phyloP scores from a whole-genome alignment of 306 rosid genomes.

The Inga oerstediana region DNA sequence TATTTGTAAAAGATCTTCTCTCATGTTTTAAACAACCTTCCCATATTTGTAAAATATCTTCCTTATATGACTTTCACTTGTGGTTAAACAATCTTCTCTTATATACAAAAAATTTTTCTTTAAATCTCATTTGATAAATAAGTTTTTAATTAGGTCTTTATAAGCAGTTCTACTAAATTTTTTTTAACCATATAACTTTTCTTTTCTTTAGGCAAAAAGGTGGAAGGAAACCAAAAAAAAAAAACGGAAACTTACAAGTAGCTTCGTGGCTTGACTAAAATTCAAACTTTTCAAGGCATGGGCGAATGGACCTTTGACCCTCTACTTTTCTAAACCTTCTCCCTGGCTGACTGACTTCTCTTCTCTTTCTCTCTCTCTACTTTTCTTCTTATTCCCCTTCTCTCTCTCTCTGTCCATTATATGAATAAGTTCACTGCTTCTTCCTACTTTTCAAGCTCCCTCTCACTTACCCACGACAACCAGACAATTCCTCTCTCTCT shows the following conservation, averaged over 20 bases:
- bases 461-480: neutral
- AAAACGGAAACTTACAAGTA: slow-evolving; percentile 19
- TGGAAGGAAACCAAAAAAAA: neutral
- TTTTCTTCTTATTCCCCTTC: neutral
- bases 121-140: too few species aligned
- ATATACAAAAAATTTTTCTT: too few species aligned
- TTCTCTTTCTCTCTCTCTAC: slow-evolving; percentile 33
- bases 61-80: too few species aligned
- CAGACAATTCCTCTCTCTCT: slow-evolving; percentile 26
- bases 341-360: slow-evolving; percentile 4
- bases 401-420: neutral
- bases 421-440: neutral
- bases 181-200: too few species aligned
- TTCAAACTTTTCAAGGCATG: slow-evolving; percentile 46
- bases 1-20: too few species aligned
- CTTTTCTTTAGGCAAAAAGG: too few species aligned
- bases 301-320: slow-evolving; percentile 61
- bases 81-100: too few species aligned
- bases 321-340: slow-evolving; percentile 67
- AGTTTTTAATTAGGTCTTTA: too few species aligned
- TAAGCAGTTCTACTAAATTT: too few species aligned
- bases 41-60: too few species aligned
- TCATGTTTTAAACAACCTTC: too few species aligned
- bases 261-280: slow-evolving; percentile 68
- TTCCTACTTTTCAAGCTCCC: slow-evolving; percentile 56